Base-by-base conservation (phyloP, 2,329 filamentous ascomycete species). In the Waltergamsia citrina region DNA sequence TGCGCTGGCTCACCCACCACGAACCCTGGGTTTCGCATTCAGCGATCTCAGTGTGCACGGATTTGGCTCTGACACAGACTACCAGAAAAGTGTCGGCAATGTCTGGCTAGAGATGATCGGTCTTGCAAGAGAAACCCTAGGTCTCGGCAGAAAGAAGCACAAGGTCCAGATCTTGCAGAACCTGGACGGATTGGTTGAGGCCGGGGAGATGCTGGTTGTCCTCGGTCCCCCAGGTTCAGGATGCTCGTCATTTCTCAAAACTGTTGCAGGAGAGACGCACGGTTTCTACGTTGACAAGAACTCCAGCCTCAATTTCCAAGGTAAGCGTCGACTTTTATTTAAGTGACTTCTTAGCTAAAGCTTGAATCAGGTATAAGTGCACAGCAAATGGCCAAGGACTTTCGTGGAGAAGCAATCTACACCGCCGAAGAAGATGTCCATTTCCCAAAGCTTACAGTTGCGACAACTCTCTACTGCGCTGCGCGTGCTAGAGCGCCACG, bases 381-480 rank as follows among this genome's bases (percentile, higher is more conserved):
- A 36, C 60, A 83, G 49, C 73, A 85, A 50, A 90, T 92, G 82
- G 75, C 83, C 58, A 74, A 73, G 9, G 66, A 73, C 41, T 87
- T 90, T 60, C 78, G 83, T 19, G 85, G 85, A 43, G 85, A 93
- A 58, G 83, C 83, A 40, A 88, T 92, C 53, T 92, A 92, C 59
- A 88, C 83, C 0, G 83, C 83, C 39, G 85, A 92, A 54, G 79
- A 85, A 23, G 86, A 93, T 51, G 79, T 83, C 5, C 83, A 88
- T 57, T 88, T 88, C 49, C 81, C 83, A 10, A 73, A 79, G 59
- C 59, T 92, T 46, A 78, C 74, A 2, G 84, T 90, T 27, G 82
- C 82, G 33, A 80, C 90, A 46, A 92, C 85, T 2, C 67, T 90
- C 30, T 79, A 75, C 35, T 90, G 90, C 41, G 84, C 84, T 14